Evolutionary conservation across 1,284 basidiomycete genomes (phyloP).

Genomic region (Pascua guehoae): DNA sequence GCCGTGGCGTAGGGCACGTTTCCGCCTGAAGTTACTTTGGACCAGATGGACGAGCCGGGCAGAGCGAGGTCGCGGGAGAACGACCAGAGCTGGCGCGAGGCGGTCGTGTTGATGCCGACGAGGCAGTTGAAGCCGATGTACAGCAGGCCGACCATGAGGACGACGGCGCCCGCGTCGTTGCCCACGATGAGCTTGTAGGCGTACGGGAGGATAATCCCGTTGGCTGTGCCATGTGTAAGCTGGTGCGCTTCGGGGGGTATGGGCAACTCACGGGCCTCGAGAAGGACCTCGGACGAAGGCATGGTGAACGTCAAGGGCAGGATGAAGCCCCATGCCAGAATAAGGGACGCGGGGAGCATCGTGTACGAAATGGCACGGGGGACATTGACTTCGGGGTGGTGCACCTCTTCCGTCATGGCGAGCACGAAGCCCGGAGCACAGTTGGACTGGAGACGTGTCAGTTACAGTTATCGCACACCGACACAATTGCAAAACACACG

Average conservation of each 20-base stretch:
- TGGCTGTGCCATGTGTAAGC: slow-evolving; percentile 2
- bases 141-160: slow-evolving; percentile 13
- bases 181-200: slow-evolving; percentile 16
- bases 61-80: slow-evolving; percentile 22
- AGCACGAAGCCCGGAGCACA: slow-evolving; percentile 14
- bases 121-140: slow-evolving; percentile 20
- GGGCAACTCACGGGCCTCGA: slow-evolving; percentile 13
- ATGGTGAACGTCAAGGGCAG: slow-evolving; percentile 18
- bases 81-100: slow-evolving; percentile 15
- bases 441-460: background rate
- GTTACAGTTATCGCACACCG: background rate
- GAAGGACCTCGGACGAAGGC: slow-evolving; percentile 12
- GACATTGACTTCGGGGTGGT: slow-evolving; percentile 9
- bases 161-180: slow-evolving; percentile 11
- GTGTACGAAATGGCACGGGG: slow-evolving; percentile 14
- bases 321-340: slow-evolving; percentile 12
- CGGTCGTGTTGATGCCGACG: slow-evolving; percentile 16
- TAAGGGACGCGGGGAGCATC: slow-evolving; percentile 14
- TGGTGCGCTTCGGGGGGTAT: no score
- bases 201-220: slow-evolving; percentile 11
- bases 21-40: slow-evolving; percentile 8
- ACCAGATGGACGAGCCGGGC: slow-evolving; percentile 15
- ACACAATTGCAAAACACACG: background rate
- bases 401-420: slow-evolving; percentile 16
- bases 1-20: slow-evolving; percentile 16